These are phyloP conservation scores for Cruciata laevipes DNA, from an alignment of 257 asterid species.

Conservation along the genomic window DNA sequence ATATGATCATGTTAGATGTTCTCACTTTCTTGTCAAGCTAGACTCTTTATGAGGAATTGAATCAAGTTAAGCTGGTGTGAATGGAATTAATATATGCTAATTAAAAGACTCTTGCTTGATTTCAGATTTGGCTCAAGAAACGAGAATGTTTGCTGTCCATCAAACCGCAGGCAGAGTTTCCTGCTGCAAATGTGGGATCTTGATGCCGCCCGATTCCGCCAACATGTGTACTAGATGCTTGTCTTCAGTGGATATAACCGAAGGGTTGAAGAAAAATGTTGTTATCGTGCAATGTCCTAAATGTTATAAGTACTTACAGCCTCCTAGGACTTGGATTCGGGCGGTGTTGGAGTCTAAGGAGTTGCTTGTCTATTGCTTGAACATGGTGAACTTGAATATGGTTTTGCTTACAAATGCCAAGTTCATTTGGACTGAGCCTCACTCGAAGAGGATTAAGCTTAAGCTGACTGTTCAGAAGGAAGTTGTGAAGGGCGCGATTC, in stretches of 20 bases:
- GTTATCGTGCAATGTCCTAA: neutral
- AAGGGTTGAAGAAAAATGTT: neutral
- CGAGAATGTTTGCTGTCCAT: conserved; percentile 24
- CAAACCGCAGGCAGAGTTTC: conserved; percentile 21
- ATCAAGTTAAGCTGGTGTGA: no score
- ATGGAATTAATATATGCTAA: no score
- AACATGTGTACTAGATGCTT: no score
- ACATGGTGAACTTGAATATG: neutral
- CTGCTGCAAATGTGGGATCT: no score
- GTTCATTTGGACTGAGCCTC: neutral
- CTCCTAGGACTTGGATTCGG: neutral
- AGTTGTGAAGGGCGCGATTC: neutral
- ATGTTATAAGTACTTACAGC: neutral
- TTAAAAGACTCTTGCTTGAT: neutral
- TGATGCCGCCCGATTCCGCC: no score
- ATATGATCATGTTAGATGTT: neutral
- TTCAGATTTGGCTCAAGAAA: conserved; percentile 22
- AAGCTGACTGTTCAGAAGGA: neutral
- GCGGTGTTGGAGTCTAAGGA: neutral
- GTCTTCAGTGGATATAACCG: neutral
- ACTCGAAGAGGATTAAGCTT: neutral
- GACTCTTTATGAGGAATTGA: neutral
- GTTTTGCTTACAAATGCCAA: neutral
- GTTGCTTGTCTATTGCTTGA: neutral
- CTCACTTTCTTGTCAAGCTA: no score